phyloP scores from a whole-genome alignment of 805 yeast species.

The Wickerhamiella cacticola region DNA sequence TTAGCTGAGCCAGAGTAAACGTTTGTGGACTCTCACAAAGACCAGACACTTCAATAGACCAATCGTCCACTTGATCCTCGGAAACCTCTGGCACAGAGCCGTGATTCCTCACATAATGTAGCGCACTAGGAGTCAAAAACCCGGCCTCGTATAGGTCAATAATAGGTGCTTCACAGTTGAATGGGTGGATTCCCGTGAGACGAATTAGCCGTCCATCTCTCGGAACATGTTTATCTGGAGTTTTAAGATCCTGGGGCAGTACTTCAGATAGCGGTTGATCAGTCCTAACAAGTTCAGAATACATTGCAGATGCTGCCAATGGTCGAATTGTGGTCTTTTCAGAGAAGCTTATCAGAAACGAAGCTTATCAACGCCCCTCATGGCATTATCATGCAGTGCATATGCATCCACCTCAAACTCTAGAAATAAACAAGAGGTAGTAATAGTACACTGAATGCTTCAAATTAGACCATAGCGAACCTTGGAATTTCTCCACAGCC shows the following conservation, averaged over 20 bases:
- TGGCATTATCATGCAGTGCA: too few relatives aligned
- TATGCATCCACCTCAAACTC: too few relatives aligned
- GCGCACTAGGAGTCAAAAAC: slow-evolving; percentile 27
- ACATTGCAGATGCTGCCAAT: too few relatives aligned
- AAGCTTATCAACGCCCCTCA: too few relatives aligned
- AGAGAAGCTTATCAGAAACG: too few relatives aligned
- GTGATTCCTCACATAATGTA: slow-evolving; percentile 31
- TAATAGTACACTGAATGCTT: too few relatives aligned
- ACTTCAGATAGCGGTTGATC: neutral
- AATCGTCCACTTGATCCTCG: slow-evolving; percentile 22
- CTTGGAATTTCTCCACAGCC: too few relatives aligned
- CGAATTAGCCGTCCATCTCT: slow-evolving; percentile 27
- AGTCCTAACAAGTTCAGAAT: neutral
- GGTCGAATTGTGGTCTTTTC: too few relatives aligned
- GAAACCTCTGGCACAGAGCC: slow-evolving; percentile 27
- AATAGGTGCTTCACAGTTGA: slow-evolving; percentile 29
- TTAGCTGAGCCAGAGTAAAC: slow-evolving; percentile 23
- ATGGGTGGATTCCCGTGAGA: slow-evolving; percentile 30
- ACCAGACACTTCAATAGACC: slow-evolving; percentile 28
- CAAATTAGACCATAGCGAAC: too few relatives aligned
- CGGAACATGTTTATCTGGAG: slow-evolving; percentile 28
- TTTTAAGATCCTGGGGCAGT: slow-evolving; percentile 23
- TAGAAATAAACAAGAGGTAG: too few relatives aligned
- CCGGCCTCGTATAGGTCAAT: slow-evolving; percentile 25
- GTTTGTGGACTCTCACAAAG: slow-evolving; percentile 27